Percentiles rank a stretch among this genome's conserved stretches.
These are phyloP conservation scores for Vigna nakashimae DNA, from an alignment of 306 rosid genomes.

Conservation along the genomic window DNA sequence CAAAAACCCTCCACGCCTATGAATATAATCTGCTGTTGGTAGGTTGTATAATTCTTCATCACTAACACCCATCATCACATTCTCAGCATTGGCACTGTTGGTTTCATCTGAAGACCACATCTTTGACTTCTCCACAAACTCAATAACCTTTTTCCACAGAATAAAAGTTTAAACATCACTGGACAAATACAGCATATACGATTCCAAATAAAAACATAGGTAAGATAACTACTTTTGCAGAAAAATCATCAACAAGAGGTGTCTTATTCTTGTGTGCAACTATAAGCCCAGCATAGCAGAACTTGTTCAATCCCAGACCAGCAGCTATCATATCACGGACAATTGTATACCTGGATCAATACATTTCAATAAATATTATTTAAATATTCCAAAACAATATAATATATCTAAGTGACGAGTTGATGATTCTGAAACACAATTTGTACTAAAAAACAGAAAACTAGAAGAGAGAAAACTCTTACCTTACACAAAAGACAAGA, in stretches of 20 bases:
- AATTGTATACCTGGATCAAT: constrained; percentile 79
- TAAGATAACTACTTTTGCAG: constrained; percentile 66
- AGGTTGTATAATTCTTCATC: constrained; percentile 92
- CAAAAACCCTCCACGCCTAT: constrained; percentile 70
- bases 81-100: constrained; percentile 75
- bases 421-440: constrained; percentile 35
- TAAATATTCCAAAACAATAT: constrained; percentile 1
- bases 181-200: constrained; percentile 35
- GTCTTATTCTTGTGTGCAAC: constrained; percentile 76
- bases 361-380: constrained; percentile 28
- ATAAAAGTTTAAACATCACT: constrained; percentile 37
- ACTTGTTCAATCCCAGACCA: constrained; percentile 93
- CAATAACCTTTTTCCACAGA: constrained; percentile 72
- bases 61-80: constrained; percentile 80
- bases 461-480: constrained; percentile 6
- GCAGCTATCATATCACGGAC: constrained; percentile 98
- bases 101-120: constrained; percentile 77
- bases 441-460: constrained; percentile 2
- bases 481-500: neutral
- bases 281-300: constrained; percentile 89
- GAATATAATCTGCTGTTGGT: constrained; percentile 82
- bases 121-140: constrained; percentile 90
- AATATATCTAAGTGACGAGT: constrained; percentile 8
- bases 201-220: constrained; percentile 28
- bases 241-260: constrained; percentile 81